These are phyloP conservation scores for Erythrobasidium hasegawianum DNA, from an alignment of 1,284 basidiomycete species.

Conservation along the genomic window DNA sequence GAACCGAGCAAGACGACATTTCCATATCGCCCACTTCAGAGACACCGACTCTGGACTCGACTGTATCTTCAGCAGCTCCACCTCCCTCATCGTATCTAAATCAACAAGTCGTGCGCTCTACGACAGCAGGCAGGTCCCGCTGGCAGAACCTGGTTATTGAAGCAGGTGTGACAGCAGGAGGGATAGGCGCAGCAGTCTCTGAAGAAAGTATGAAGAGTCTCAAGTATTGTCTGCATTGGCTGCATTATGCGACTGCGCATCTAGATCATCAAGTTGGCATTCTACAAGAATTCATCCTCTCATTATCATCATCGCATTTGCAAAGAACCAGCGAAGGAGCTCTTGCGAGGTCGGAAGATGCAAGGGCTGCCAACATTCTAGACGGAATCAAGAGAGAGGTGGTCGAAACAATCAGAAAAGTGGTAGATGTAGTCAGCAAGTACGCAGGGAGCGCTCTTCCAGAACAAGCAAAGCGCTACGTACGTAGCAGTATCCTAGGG, in stretches of 20 bases:
- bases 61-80: background rate
- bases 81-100: background rate
- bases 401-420: slow-evolving; percentile 77
- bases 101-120: background rate
- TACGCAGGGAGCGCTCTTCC: slow-evolving; percentile 80
- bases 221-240: slow-evolving; percentile 81
- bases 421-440: slow-evolving; percentile 79
- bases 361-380: slow-evolving; percentile 62
- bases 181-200: slow-evolving; percentile 77
- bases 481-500: slow-evolving; percentile 73
- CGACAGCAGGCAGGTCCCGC: slow-evolving; percentile 56
- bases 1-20: background rate
- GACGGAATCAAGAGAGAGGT: slow-evolving; percentile 72
- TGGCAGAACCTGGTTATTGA: slow-evolving; percentile 81
- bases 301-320: slow-evolving; percentile 55
- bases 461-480: slow-evolving; percentile 71
- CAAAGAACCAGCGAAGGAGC: slow-evolving; percentile 47
- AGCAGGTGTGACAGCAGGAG: slow-evolving; percentile 62
- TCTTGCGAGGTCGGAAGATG: slow-evolving; percentile 52
- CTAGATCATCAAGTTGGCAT: slow-evolving; percentile 82
- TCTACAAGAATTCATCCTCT: slow-evolving; percentile 72
- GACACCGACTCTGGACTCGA: background rate
- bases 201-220: slow-evolving; percentile 83
- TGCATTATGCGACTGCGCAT: slow-evolving; percentile 85
- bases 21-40: slow-evolving; percentile 2